Conservation (phyloP, 805 yeast species). For the Metschnikowia reukaufii region DNA sequence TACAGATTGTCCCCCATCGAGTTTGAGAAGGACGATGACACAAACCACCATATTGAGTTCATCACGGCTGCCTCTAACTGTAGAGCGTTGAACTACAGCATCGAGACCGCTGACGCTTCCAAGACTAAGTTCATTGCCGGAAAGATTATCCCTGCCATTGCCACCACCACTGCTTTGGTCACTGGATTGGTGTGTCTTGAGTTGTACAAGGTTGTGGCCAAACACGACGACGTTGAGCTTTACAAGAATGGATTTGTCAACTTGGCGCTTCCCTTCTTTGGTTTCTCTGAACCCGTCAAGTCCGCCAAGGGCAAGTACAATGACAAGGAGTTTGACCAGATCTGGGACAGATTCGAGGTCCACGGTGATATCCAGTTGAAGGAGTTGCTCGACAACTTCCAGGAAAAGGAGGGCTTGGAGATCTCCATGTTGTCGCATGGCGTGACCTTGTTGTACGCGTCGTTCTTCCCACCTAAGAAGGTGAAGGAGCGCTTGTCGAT, state of each 20-base stretch:
- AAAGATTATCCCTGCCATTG: conserved; percentile 97
- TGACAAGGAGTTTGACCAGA: conserved; percentile 73
- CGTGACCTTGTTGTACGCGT: conserved; percentile 85
- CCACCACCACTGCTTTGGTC: conserved; percentile 97
- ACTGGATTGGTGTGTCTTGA: conserved; percentile 94
- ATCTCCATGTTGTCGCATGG: conserved; percentile 91
- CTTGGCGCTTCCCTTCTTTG: conserved; percentile 92
- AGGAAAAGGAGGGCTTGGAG: conserved; percentile 79
- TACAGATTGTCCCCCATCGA: conserved; percentile 86
- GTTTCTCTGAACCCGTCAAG: conserved; percentile 93
- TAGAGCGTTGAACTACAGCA: conserved; percentile 88
- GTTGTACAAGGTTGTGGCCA: conserved; percentile 83
- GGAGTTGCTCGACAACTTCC: conserved; percentile 71
- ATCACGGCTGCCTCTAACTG: conserved; percentile 94
- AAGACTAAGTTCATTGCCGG: conserved; percentile 98
- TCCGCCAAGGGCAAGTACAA: conserved; percentile 83
- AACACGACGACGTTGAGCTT: conserved; percentile 71
- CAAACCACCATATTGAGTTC: conserved; percentile 95
- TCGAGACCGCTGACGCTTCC: conserved; percentile 83
- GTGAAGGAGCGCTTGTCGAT: conserved; percentile 70
- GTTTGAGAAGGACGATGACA: conserved; percentile 96
- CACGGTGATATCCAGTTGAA: conserved; percentile 74
- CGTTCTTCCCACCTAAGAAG: conserved; percentile 91
- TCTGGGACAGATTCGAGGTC: conserved; percentile 93
- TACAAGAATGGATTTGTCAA: conserved; percentile 92